Evolutionary conservation across 208 protist genomes (phyloP).

Genomic region (Trypanosoma boissoni): DNA sequence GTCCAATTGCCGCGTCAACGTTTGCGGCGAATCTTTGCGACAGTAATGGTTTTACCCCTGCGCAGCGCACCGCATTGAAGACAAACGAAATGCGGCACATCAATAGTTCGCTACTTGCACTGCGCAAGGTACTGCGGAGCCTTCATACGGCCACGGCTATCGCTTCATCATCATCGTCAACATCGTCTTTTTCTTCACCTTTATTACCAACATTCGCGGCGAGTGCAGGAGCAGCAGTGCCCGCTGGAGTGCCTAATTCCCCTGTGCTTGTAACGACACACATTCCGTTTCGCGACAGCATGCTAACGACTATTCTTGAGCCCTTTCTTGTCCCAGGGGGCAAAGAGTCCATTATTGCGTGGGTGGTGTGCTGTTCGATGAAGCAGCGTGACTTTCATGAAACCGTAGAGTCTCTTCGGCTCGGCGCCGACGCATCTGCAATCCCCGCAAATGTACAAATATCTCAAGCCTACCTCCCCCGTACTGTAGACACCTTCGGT

Average conservation of each 20-base stretch:
- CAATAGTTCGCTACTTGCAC: constrained; percentile 78
- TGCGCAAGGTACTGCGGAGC: constrained; percentile 73
- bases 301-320: constrained; percentile 61
- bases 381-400: constrained; percentile 62
- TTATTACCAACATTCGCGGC: no score
- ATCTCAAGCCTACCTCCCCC: no score
- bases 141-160: constrained; percentile 24
- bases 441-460: constrained; percentile 13
- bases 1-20: constrained; percentile 2
- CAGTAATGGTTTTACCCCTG: constrained; percentile 13
- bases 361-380: constrained; percentile 68
- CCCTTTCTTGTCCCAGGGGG: constrained; percentile 44
- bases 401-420: constrained; percentile 60
- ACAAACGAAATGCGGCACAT: constrained; percentile 57
- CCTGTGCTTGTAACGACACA: constrained; percentile 24
- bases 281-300: constrained; percentile 70
- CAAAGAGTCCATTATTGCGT: constrained; percentile 15
- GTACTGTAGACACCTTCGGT: no score
- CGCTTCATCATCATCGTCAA: constrained; percentile 1
- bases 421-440: constrained; percentile 63
- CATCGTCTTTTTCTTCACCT: no score
- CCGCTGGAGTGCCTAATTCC: no score
- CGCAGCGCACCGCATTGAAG: constrained; percentile 22
- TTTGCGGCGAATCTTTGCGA: constrained; percentile 1
- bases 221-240: no score